Evolutionary conservation across 192 early-diverging fungal species (phyloP).

Genomic region (Linnemannia hyalina): DNA sequence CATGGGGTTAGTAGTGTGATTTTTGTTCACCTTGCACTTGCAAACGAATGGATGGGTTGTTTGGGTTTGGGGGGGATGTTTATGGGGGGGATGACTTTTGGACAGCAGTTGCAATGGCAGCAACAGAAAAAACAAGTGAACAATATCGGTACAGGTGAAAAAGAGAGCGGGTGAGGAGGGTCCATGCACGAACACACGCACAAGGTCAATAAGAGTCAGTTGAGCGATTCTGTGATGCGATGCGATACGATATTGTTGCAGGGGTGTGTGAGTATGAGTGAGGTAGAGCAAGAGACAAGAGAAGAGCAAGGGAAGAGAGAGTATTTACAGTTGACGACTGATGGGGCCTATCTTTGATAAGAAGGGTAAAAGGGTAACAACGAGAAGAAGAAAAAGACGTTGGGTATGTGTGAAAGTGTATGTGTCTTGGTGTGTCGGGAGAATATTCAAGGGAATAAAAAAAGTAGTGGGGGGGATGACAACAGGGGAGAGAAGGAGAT

Average conservation of each 20-base stretch:
- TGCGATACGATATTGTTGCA: background rate
- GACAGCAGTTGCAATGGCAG: background rate
- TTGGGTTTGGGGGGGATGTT: background rate
- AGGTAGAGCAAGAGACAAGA: background rate
- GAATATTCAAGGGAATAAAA: background rate
- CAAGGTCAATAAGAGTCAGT: background rate
- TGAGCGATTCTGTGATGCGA: background rate
- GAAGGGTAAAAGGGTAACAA: background rate
- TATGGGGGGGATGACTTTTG: background rate
- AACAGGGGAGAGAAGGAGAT: background rate
- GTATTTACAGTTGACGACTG: background rate
- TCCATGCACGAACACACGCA: background rate
- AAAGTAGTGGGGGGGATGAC: background rate
- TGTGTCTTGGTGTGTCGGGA: background rate
- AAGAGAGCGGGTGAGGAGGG: background rate
- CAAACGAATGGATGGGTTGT: no score
- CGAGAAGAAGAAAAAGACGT: background rate
- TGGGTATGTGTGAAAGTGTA: background rate
- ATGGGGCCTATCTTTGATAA: background rate
- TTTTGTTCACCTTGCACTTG: background rate
- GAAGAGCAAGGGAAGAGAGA: background rate
- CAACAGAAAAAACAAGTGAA: background rate
- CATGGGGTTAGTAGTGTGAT: conserved; percentile 9
- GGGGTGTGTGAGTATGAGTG: background rate
- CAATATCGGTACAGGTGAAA: background rate